Evolutionary conservation across 2,329 filamentous ascomycete genomes (phyloP).

Genomic region (Shiraia sp.): DNA sequence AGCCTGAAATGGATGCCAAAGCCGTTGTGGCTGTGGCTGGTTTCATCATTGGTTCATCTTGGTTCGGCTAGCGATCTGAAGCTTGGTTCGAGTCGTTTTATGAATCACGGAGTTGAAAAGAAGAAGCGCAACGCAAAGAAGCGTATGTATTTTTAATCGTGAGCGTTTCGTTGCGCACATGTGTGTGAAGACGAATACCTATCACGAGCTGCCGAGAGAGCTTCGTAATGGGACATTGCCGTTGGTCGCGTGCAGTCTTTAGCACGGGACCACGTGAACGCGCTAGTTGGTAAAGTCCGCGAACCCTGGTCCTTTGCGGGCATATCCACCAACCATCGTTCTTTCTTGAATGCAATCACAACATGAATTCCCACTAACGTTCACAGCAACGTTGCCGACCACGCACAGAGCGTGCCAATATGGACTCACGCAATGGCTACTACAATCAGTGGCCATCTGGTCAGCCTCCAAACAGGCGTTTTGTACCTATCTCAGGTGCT

Average conservation of each 20-base stretch:
- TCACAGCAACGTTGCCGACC: slow-evolving; percentile 12
- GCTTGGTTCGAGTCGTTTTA: too few species aligned
- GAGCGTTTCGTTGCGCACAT: too few species aligned
- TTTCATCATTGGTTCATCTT: slow-evolving; percentile 7
- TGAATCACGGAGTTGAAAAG: too few species aligned
- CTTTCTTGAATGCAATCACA: slow-evolving; percentile 8
- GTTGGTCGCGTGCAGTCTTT: too few species aligned
- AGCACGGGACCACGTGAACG: slow-evolving; percentile 6
- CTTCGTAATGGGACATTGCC: too few species aligned
- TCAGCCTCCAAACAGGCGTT: slow-evolving; percentile 21
- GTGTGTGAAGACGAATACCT: too few species aligned
- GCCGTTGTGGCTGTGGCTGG: slow-evolving; percentile 5
- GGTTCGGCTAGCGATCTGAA: background rate
- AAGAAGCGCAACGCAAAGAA: too few species aligned
- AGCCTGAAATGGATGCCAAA: slow-evolving; percentile 4
- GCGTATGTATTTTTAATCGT: too few species aligned
- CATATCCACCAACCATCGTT: slow-evolving; percentile 11
- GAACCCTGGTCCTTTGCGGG: slow-evolving; percentile 8
- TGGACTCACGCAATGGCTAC: slow-evolving; percentile 26
- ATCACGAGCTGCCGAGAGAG: too few species aligned
- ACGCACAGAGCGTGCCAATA: slow-evolving; percentile 12
- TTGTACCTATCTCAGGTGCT: slow-evolving; percentile 20
- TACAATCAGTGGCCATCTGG: slow-evolving; percentile 26
- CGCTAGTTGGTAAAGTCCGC: slow-evolving; percentile 1
- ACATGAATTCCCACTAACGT: slow-evolving; percentile 24